Percentiles rank a stretch among this genome's conserved stretches.
Conservation (phyloP, 495 filamentous ascomycete genomes). For the Darksidea phi region DNA sequence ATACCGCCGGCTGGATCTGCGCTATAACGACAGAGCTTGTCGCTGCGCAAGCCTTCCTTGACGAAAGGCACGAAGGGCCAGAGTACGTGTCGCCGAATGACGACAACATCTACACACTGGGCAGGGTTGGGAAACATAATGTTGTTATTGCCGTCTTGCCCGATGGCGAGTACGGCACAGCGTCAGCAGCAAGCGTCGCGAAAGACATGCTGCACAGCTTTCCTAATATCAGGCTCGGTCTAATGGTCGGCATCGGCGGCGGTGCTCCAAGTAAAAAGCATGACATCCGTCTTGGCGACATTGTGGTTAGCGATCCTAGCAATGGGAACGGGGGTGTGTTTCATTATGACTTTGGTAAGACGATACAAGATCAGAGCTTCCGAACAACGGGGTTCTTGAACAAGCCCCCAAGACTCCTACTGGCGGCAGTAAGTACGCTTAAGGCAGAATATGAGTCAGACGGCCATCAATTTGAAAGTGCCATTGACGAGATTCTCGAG, state of each 20-base stretch:
- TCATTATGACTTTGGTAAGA: constrained; percentile 42
- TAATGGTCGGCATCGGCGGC: constrained; percentile 28
- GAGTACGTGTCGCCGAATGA: constrained; percentile 36
- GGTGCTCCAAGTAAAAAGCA: constrained; percentile 21
- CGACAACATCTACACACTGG: constrained; percentile 43
- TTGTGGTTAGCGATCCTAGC: constrained; percentile 32
- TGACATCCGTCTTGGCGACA: constrained; percentile 31
- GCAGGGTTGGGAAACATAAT: constrained; percentile 43
- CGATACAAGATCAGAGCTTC: constrained; percentile 33
- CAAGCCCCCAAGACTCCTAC: constrained; percentile 37
- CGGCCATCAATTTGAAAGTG: no score
- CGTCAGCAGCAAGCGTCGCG: constrained; percentile 23
- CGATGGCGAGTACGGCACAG: constrained; percentile 19
- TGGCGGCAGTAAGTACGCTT: constrained; percentile 29
- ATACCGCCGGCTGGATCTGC: constrained; percentile 47
- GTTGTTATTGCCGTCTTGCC: constrained; percentile 43
- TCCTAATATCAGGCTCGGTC: constrained; percentile 17
- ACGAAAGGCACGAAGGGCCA: constrained; percentile 37
- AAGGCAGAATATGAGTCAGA: background rate
- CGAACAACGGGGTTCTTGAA: constrained; percentile 40
- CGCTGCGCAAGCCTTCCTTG: constrained; percentile 43
- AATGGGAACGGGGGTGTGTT: constrained; percentile 34
- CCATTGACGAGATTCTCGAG: constrained; percentile 1
- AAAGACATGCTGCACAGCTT: constrained; percentile 23
- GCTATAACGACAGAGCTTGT: constrained; percentile 40